Evolutionary conservation across 1,284 basidiomycete genomes (phyloP), one percentile per base, ranked within the genome.

Genomic region (Cryptococcus deneoformans): DNA sequence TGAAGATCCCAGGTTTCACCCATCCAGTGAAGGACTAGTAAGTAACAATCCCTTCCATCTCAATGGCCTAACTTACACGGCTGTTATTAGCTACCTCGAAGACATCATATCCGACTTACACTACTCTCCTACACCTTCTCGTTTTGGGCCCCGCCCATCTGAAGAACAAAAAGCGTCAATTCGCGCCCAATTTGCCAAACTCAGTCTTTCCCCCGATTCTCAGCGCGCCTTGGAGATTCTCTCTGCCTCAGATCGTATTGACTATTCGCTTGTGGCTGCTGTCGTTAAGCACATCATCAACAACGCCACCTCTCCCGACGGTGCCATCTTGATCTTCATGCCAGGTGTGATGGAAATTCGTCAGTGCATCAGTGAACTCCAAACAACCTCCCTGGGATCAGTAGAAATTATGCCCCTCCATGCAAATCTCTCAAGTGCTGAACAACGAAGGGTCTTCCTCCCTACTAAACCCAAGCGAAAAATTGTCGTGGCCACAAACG

Each of bases 261-360:
- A 95, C 71, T 91, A 87, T 52, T 75, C 90, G 82, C 81, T 96
- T 2, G 83, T 95, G 46, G 85, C 85, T 5, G 79, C 83, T 0
- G 79, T 87, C 8, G 84, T 90, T 11, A 77, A 81, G 38, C 80
- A 90, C 66, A 87, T 92, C 49, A 76, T 86, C n/a, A 79, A 76
- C 11, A 80, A 81, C 6, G 80, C 82, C 10, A 79, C 80, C 46
- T 60, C 63, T 3, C 46, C 57, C 0, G 78, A 77, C 45, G 86
- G 85, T 3, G 88, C 88, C 4, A 85, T 96, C 49, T 81, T 97
- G 20, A 85, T 96, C 46, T 97, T 97, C 77, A 82, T 93, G 58
- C 86, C 90, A 34, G 93, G 93, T 75, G 87, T 90, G 0, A 87
- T 89, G 77, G 90, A 93, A 69, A 93, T 93, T 66, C 84, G 85